Base-by-base conservation (phyloP, 495 filamentous ascomycete genomes). In the Aspergillus egyptiacus region DNA sequence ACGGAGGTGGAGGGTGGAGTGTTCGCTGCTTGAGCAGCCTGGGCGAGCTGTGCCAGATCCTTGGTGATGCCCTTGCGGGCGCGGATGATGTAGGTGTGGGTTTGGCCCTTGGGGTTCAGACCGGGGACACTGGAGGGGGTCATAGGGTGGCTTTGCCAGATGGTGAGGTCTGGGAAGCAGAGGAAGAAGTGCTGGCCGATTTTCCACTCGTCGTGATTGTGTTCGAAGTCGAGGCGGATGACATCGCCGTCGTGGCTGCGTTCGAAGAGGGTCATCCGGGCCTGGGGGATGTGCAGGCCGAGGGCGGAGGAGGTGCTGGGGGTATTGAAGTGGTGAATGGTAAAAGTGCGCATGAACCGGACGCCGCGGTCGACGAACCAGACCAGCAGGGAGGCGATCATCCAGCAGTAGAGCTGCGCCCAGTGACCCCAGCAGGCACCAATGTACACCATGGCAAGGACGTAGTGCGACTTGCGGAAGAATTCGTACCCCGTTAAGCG, bases 71-170 rank as follows among this genome's bases (percentile, higher is more conserved):
- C 83, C 3, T 68, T 72, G 44, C 78, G 75, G 17, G 73, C 75
- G 1, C 81, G 67, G 36, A 86, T 69, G 45, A 87, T 70, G 49
- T 87, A 87, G 5, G 77, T 73, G 44, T 87, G 83, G 8, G 60
- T 56, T 19, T 77, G 67, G 13, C 55, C 34, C 0, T 59, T 58
- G 4, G 54, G 47, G 5, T 60, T 50, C 2, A 54, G 53, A 2
- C 57, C 59, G 0, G 81, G 82, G 1, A 75, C 52, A 25, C 67
- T 77, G 20, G 74, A 61, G 0, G 81, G 77, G 0, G 83, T 87
- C 55, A 85, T 83, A 0, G 83, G 83, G 55, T 87, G 83, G 0
- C 77, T 76, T 63, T 87, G 80, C 76, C 81, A 85, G 45, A 84
- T 65, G 44, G 72, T 81, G 2, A 75, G 62, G 18, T 73, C 68